These are phyloP conservation scores for Biscogniauxia sp. DNA, from an alignment of 2,329 filamentous ascomycete genomes.

Conservation along the genomic window DNA sequence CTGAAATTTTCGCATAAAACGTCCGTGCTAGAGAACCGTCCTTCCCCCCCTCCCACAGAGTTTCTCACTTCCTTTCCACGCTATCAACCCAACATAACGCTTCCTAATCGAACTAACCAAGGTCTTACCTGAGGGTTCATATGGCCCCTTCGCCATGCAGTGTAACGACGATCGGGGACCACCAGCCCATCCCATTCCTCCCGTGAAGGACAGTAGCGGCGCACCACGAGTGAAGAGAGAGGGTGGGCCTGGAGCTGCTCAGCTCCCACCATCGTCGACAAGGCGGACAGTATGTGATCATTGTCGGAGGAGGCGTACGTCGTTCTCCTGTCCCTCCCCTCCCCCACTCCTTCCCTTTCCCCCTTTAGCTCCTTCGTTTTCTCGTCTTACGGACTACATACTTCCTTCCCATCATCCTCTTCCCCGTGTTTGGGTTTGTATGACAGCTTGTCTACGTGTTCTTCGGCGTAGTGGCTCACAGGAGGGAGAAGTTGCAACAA, in stretches of 20 bases:
- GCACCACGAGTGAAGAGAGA: conserved; percentile 1
- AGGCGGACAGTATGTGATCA: conserved; percentile 44
- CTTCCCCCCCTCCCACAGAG: background rate
- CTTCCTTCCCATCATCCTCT: no score
- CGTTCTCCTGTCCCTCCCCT: conserved; percentile 3
- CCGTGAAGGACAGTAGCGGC: background rate
- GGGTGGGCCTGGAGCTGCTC: background rate
- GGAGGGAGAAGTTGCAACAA: no score
- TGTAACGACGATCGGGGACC: conserved; percentile 3
- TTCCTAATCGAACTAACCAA: background rate
- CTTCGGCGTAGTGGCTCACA: no score
- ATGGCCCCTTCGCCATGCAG: conserved; percentile 6
- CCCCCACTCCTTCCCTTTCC: background rate
- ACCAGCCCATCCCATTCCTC: background rate
- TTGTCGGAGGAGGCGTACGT: conserved; percentile 43
- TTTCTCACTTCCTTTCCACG: no score
- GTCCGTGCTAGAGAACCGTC: background rate
- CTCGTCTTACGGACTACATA: no score
- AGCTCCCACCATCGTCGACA: conserved; percentile 11
- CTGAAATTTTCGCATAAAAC: background rate
- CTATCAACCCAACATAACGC: no score
- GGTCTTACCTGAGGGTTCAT: background rate
- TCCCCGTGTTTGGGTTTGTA: no score
- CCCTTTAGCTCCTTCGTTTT: background rate
- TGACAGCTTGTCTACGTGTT: no score